Percentiles rank a stretch among this genome's conserved stretches.
Evolutionary conservation across 2,329 filamentous ascomycete species (phyloP).

Genomic region (Colletotrichum sp.): DNA sequence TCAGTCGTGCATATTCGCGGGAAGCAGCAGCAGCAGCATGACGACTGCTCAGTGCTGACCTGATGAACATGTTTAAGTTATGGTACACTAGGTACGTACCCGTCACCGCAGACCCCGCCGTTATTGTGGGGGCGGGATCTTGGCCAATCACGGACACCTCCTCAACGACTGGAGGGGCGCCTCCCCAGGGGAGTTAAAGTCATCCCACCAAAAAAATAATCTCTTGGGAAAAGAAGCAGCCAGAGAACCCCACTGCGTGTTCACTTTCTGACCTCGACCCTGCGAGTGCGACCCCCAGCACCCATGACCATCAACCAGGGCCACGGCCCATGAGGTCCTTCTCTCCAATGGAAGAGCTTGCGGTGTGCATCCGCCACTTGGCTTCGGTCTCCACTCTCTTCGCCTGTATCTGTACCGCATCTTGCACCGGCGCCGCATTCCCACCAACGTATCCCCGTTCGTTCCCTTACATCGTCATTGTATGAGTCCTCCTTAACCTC

Average conservation of each 20-base stretch:
- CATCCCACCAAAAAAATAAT: constrained; percentile 17
- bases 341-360: constrained; percentile 7
- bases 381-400: constrained; percentile 5
- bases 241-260: constrained; percentile 8
- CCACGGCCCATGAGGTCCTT: background rate
- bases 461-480: constrained; percentile 21
- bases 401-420: background rate
- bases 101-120: background rate
- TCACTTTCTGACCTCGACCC: constrained; percentile 5
- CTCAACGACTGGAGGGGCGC: constrained; percentile 8
- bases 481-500: background rate
- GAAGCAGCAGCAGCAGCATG: background rate
- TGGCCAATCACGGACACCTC: background rate
- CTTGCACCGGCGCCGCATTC: background rate
- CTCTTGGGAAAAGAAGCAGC: background rate
- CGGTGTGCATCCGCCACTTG: constrained; percentile 10
- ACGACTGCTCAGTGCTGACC: background rate
- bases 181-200: background rate
- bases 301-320: constrained; percentile 3
- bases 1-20: background rate
- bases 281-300: constrained; percentile 11
- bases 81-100: background rate
- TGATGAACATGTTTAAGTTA: background rate
- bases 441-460: background rate
- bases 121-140: background rate